These are phyloP conservation scores for Fusarium circinatum DNA, from an alignment of 2,329 filamentous ascomycete species.

Conservation along the genomic window DNA sequence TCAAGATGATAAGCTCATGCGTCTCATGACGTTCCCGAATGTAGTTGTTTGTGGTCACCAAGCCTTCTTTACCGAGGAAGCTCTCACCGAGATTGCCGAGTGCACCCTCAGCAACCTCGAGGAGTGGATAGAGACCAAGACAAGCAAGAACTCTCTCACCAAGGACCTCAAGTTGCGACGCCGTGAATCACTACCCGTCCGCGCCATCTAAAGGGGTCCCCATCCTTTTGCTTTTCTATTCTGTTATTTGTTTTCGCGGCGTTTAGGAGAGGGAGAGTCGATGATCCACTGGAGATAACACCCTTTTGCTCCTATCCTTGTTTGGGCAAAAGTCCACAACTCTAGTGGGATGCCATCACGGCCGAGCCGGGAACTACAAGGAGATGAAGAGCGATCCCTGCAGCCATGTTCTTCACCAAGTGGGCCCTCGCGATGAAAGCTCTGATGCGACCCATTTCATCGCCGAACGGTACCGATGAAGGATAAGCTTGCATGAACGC, in stretches of 20 bases:
- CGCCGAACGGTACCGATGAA: conserved; percentile 37
- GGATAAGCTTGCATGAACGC: conserved; percentile 33
- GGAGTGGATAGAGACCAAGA: conserved; percentile 51
- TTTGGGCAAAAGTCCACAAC: background rate
- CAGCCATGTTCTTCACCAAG: conserved; percentile 25
- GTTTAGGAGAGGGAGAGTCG: background rate
- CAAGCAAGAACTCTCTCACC: conserved; percentile 50
- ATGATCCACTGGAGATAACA: background rate
- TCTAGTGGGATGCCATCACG: conserved; percentile 2
- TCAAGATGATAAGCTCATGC: conserved; percentile 72
- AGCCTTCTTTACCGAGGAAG: conserved; percentile 75
- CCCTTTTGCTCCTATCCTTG: background rate
- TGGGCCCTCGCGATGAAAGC: conserved; percentile 30
- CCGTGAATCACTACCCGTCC: conserved; percentile 47
- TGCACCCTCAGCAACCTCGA: conserved; percentile 67
- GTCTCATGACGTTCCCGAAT: conserved; percentile 74
- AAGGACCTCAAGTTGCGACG: conserved; percentile 41
- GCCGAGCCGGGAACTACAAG: conserved; percentile 4
- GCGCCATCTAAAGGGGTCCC: conserved; percentile 41
- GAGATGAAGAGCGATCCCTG: conserved; percentile 24
- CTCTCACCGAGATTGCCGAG: conserved; percentile 70
- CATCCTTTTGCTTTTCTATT: background rate
- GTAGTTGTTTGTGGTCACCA: conserved; percentile 75
- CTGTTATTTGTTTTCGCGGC: background rate
- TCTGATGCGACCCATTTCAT: conserved; percentile 37